Conservation (phyloP, 2,329 filamentous ascomycete species). For the Fusarium mundagurra region DNA sequence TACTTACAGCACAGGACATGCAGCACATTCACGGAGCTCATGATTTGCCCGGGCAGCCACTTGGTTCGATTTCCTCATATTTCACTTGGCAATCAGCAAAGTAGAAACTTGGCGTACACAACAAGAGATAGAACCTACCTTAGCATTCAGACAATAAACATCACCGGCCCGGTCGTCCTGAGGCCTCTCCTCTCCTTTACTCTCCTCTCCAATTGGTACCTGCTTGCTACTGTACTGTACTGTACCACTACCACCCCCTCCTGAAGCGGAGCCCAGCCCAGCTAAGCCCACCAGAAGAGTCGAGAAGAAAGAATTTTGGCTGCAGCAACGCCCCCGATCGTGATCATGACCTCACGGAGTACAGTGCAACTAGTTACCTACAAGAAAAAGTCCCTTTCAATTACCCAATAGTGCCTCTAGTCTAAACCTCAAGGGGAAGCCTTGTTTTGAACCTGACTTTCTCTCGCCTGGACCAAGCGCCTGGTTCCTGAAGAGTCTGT, state of each 20-base stretch:
- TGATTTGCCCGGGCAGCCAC: not conserved
- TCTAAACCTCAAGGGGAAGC: conserved; percentile 46
- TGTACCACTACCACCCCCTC: conserved; percentile 34
- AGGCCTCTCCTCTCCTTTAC: conserved; percentile 6
- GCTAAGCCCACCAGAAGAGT: conserved; percentile 42
- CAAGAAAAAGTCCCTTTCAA: conserved; percentile 40
- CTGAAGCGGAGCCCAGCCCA: conserved; percentile 26
- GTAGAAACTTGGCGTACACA: conserved; percentile 4
- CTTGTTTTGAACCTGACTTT: conserved; percentile 17
- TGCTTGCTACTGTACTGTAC: not conserved
- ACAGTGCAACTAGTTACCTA: conserved; percentile 2
- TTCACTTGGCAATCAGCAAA: conserved; percentile 1
- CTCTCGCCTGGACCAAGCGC: conserved; percentile 38
- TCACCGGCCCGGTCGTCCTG: conserved; percentile 40
- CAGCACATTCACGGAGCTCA: not conserved
- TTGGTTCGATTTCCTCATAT: not conserved
- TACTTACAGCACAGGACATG: conserved; percentile 6
- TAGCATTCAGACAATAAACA: not conserved
- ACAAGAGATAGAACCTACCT: not conserved
- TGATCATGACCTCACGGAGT: conserved; percentile 48
- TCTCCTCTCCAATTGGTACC: conserved; percentile 1
- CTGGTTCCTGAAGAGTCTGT: conserved; percentile 43
- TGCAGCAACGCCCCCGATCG: conserved; percentile 40
- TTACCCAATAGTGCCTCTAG: conserved; percentile 47
- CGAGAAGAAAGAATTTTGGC: conserved; percentile 35